These are phyloP conservation scores for Oleoguttula mirabilis DNA, from an alignment of 495 filamentous ascomycete species.

Conservation along the genomic window DNA sequence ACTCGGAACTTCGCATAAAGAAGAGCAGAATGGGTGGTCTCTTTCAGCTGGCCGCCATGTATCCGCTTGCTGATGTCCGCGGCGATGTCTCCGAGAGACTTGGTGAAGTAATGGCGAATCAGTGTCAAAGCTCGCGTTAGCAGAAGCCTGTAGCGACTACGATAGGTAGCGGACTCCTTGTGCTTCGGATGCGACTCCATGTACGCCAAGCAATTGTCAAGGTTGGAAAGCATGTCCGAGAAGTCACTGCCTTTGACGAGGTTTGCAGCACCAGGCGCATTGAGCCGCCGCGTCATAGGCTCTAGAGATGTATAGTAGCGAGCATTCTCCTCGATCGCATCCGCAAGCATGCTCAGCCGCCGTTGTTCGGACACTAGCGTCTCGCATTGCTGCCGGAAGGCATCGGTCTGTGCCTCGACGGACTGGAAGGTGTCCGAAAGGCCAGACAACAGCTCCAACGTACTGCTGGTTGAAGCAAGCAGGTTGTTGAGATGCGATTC, in stretches of 20 bases:
- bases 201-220: conserved; percentile 82
- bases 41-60: conserved; percentile 57
- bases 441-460: conserved; percentile 58
- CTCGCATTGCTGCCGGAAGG: conserved; percentile 84
- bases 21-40: conserved; percentile 62
- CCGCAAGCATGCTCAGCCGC: conserved; percentile 59
- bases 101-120: conserved; percentile 76
- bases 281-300: conserved; percentile 74
- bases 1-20: conserved; percentile 69
- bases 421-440: conserved; percentile 72
- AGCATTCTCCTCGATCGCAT: conserved; percentile 71
- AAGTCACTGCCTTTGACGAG: conserved; percentile 71
- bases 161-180: conserved; percentile 74
- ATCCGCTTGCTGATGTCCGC: conserved; percentile 59
- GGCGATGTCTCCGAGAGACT: conserved; percentile 55
- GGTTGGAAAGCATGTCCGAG: conserved; percentile 66
- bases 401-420: conserved; percentile 80
- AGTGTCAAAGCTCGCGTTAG: conserved; percentile 64
- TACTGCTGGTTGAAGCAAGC: conserved; percentile 57
- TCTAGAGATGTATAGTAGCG: conserved; percentile 89
- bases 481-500: conserved; percentile 70
- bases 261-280: conserved; percentile 78
- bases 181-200: conserved; percentile 74
- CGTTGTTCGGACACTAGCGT: conserved; percentile 68
- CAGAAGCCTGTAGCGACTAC: conserved; percentile 55